These are phyloP conservation scores for Pseudogymnoascus sp. DNA, from an alignment of 2,329 filamentous ascomycete species.

Conservation along the genomic window DNA sequence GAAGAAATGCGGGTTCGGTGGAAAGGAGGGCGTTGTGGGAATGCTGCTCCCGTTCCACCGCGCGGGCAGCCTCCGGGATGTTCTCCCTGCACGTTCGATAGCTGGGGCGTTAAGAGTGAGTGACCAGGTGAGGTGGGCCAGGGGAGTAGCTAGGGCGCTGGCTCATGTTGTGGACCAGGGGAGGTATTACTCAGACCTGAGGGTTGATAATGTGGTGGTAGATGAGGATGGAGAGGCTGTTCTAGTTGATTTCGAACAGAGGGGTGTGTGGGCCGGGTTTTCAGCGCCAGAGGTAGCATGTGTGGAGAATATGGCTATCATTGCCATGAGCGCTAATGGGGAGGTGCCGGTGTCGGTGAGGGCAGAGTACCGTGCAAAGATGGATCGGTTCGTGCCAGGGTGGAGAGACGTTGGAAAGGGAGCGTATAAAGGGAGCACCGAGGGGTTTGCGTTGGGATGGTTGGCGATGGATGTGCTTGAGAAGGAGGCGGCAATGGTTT, in stretches of 20 bases:
- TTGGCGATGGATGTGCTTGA: neutral
- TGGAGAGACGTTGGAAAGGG: neutral
- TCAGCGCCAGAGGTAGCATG: constrained; percentile 53
- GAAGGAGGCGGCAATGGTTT: constrained; percentile 2
- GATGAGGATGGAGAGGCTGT: constrained; percentile 36
- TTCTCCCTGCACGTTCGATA: constrained; percentile 37
- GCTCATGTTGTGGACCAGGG: neutral
- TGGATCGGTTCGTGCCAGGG: neutral
- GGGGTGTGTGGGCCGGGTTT: constrained; percentile 57
- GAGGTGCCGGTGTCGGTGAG: neutral
- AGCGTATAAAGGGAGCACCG: neutral
- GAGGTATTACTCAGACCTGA: neutral
- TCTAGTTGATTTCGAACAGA: constrained; percentile 57
- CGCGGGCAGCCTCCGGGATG: constrained; percentile 49
- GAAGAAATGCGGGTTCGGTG: constrained; percentile 49
- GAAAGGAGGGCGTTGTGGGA: constrained; percentile 48
- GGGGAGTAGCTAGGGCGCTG: neutral
- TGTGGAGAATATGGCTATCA: constrained; percentile 34
- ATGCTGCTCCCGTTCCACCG: constrained; percentile 50
- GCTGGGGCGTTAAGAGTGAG: neutral
- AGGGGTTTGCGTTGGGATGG: neutral
- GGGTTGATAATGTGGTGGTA: constrained; percentile 14
- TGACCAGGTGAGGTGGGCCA: neutral
- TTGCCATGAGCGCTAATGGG: neutral
- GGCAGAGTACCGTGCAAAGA: neutral